A percentile compares a stretch with the other conserved stretches of the same genome.
Evolutionary conservation across 2,329 filamentous ascomycete species (phyloP).

Genomic region (Trichoderma sp.): DNA sequence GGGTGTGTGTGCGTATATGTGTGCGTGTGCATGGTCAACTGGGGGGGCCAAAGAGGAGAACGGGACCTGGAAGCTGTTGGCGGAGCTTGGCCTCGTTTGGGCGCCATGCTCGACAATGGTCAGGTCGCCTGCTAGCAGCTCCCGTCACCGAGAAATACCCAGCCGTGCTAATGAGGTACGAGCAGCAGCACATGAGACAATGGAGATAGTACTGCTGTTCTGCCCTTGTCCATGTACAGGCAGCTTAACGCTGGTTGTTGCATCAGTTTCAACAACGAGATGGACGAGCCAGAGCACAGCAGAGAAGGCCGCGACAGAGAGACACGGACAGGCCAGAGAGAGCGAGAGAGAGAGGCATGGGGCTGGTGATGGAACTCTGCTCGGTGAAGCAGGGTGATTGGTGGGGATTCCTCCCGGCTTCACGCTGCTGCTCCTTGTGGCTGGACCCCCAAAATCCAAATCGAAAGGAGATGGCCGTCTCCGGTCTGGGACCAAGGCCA

Average conservation of each 20-base stretch:
- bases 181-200: background rate
- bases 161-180: slow-evolving; percentile 7
- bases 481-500: no score
- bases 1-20: background rate
- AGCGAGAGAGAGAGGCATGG: background rate
- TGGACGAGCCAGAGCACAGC: no score
- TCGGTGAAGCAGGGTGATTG: slow-evolving; percentile 26
- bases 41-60: background rate
- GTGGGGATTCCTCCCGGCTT: slow-evolving; percentile 20
- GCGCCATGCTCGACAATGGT: background rate
- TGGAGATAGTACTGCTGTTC: background rate
- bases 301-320: background rate
- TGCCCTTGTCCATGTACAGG: no score
- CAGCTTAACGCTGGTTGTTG: no score
- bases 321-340: background rate
- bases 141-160: slow-evolving; percentile 4
- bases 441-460: background rate
- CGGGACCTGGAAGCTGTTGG: slow-evolving; percentile 9
- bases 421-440: no score
- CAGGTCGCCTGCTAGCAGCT: slow-evolving; percentile 10
- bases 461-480: background rate
- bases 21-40: slow-evolving; percentile 1
- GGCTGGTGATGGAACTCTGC: slow-evolving; percentile 18
- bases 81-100: slow-evolving; percentile 20
- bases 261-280: no score